Conservation (phyloP, 2,329 filamentous ascomycete species). For the Ilyonectria robusta region DNA sequence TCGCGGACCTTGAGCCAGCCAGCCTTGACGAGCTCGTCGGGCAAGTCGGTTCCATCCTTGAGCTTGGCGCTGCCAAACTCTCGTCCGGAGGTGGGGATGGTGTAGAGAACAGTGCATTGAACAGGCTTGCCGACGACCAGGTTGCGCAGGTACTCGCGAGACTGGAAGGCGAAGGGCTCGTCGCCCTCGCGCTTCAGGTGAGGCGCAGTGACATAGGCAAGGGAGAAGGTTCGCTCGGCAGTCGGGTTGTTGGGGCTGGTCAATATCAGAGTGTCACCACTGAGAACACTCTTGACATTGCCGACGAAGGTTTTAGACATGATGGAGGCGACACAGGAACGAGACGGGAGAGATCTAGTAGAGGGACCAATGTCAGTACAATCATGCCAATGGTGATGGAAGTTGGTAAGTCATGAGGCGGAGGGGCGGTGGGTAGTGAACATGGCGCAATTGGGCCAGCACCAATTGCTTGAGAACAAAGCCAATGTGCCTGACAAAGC, state of each 20-base stretch:
- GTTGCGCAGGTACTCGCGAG: slow-evolving; percentile 91
- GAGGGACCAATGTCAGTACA: slow-evolving; percentile 34
- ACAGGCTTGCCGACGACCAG: slow-evolving; percentile 88
- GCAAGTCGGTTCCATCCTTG: slow-evolving; percentile 81
- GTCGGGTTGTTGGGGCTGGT: slow-evolving; percentile 84
- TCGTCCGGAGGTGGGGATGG: slow-evolving; percentile 85
- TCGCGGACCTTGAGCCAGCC: slow-evolving; percentile 96
- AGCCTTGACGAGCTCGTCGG: slow-evolving; percentile 86
- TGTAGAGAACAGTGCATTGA: slow-evolving; percentile 88
- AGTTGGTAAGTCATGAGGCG: background rate
- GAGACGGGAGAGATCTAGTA: slow-evolving; percentile 38
- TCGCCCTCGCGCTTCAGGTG: slow-evolving; percentile 90
- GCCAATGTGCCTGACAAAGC: background rate
- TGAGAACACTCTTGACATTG: slow-evolving; percentile 93
- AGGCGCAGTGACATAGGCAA: slow-evolving; percentile 93
- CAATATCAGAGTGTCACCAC: slow-evolving; percentile 92
- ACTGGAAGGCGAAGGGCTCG: slow-evolving; percentile 93
- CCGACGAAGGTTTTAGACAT: slow-evolving; percentile 72
- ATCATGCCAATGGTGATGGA: slow-evolving; percentile 4
- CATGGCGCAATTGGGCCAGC: background rate
- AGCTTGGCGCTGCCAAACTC: slow-evolving; percentile 90
- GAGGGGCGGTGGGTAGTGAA: background rate
- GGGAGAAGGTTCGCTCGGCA: slow-evolving; percentile 87
- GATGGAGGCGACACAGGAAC: slow-evolving; percentile 47
- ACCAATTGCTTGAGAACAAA: background rate